phyloP scores from a whole-genome alignment of 495 filamentous ascomycete species.

The Penicillium ochrochloron region DNA sequence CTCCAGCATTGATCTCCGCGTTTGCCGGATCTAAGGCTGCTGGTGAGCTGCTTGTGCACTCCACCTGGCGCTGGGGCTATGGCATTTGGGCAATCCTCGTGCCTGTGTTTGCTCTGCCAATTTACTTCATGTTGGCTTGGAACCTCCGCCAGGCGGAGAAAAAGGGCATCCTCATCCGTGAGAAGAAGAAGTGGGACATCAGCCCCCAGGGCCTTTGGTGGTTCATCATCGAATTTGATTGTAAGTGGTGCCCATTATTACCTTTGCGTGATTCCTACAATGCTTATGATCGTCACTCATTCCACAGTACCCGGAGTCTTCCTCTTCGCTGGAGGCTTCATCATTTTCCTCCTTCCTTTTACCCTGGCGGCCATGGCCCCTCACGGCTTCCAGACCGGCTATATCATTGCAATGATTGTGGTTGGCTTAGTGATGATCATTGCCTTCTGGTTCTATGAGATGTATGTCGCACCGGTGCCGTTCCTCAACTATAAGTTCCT shows the following conservation, averaged over 20 bases:
- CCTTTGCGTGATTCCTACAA: neutral
- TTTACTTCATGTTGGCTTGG: constrained; percentile 45
- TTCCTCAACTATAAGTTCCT: constrained; percentile 63
- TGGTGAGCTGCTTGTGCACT: constrained; percentile 44
- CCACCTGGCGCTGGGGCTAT: constrained; percentile 61
- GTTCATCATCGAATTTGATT: constrained; percentile 18
- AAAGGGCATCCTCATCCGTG: constrained; percentile 1
- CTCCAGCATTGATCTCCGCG: constrained; percentile 51
- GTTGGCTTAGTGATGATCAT: constrained; percentile 58
- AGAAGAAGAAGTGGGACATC: constrained; percentile 5
- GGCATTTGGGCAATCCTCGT: constrained; percentile 55
- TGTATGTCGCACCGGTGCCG: constrained; percentile 48
- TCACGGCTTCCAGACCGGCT: constrained; percentile 47
- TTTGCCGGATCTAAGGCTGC: constrained; percentile 30
- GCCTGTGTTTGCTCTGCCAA: constrained; percentile 46
- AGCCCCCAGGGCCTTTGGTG: constrained; percentile 5
- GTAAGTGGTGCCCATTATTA: constrained; percentile 4
- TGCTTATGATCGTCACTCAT: neutral
- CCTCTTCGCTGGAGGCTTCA: constrained; percentile 55
- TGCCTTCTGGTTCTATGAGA: constrained; percentile 59
- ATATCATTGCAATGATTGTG: constrained; percentile 57
- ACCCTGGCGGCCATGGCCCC: constrained; percentile 44
- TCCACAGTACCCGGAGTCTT: constrained; percentile 50
- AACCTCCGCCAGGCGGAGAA: constrained; percentile 18
- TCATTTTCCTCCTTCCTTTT: constrained; percentile 63